Evolutionary conservation across 352 stramenopile genomes (phyloP), one percentile per base, ranked within the genome.

Genomic region (Globisporangium sylvaticum): DNA sequence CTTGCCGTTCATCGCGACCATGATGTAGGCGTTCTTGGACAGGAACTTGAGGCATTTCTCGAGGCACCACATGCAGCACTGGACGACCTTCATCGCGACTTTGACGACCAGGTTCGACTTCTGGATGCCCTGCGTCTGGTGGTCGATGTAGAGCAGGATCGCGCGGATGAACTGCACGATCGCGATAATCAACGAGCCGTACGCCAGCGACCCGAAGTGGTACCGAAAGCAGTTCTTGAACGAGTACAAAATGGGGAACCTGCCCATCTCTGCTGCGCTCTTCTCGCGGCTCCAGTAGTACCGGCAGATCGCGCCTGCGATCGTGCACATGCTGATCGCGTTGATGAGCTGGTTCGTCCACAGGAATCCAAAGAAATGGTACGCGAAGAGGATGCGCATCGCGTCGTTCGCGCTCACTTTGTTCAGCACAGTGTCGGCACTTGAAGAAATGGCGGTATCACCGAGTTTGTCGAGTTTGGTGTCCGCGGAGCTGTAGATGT

Each of bases 321-420:
- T 89, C 5, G 93, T 89, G 57, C 98, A 97, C 83, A 98, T 93
- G 37, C 94, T 97, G 69, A 99, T 77, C 14, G 96, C 96, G 25
- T 98, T 84, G 69, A 99, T 97, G 60, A 99, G 96, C 70, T 98
- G 86, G 12, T 90, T 95, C 0, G 94, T 98, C 97, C 97, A 99
- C 54, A 98, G 95, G 42, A 97, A 97, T 55, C 87, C 89, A 71
- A 99, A 99, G 24, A 99, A 79, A 65, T 94, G 87, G 57, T 92
- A 94, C 29, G 76, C 81, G 42, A 92, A 81, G 32, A 93, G 60
- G 9, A 88, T 64, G 24, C 87, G 81, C 84, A 93, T 95, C 0
- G 78, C 75, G 58, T 87, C 60, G 63, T 86, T 75, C 4, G 82
- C 66, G 55, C 64, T 82, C 27, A 91, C 76, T 42, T 79, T 83